These are phyloP conservation scores for Phytophthora cryptogea DNA, from an alignment of 352 stramenopile species.

Conservation along the genomic window DNA sequence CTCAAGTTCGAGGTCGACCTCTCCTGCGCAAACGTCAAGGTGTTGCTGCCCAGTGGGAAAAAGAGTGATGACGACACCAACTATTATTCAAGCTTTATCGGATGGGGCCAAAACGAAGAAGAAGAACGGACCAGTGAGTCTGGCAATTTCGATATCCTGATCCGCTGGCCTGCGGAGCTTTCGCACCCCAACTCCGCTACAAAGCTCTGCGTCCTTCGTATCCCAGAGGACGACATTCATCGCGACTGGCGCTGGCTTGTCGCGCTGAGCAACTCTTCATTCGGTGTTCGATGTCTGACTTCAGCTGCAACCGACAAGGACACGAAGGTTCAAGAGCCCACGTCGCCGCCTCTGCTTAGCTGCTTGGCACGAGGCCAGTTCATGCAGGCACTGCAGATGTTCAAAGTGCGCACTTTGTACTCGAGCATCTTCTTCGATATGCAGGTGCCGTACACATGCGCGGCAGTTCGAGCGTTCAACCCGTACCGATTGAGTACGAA, in stretches of 20 bases:
- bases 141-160: constrained; percentile 41
- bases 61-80: constrained; percentile 9
- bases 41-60: constrained; percentile 40
- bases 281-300: constrained; percentile 48
- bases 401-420: constrained; percentile 72
- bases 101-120: constrained; percentile 18
- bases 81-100: constrained; percentile 33
- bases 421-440: constrained; percentile 83
- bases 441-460: constrained; percentile 81
- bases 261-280: constrained; percentile 58
- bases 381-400: constrained; percentile 72
- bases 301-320: constrained; percentile 9
- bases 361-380: constrained; percentile 76
- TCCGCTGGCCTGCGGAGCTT: constrained; percentile 29
- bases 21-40: constrained; percentile 34
- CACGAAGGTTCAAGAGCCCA: not conserved
- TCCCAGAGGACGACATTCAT: constrained; percentile 53
- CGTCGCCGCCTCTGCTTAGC: constrained; percentile 46
- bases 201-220: constrained; percentile 45
- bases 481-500: constrained; percentile 64
- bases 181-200: constrained; percentile 3
- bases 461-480: constrained; percentile 77
- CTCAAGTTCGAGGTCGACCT: constrained; percentile 48
- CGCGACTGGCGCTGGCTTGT: constrained; percentile 71
- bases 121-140: constrained; percentile 15